A percentile compares a stretch with the other conserved stretches of the same genome.
These are phyloP conservation scores for Naganishia randhawae DNA, from an alignment of 768 basidiomycete genomes.

Conservation along the genomic window DNA sequence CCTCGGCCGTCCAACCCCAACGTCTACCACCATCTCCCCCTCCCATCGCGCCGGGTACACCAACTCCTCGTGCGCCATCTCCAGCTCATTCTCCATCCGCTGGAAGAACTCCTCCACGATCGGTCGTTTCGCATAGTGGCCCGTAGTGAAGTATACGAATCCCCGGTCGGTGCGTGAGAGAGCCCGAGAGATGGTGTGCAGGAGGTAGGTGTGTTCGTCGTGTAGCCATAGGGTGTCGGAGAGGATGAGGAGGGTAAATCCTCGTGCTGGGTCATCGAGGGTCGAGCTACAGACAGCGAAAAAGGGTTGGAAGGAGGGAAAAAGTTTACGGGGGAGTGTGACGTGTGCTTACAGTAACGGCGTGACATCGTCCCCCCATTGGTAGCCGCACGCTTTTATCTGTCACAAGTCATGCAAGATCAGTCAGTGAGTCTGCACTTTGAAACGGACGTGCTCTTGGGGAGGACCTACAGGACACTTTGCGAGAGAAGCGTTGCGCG, in stretches of 20 bases:
- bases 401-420: neutral
- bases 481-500: conserved; percentile 6
- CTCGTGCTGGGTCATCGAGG: neutral
- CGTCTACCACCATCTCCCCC: conserved; percentile 25
- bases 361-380: conserved; percentile 26
- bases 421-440: neutral
- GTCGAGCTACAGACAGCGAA: neutral
- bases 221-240: conserved; percentile 30
- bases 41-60: conserved; percentile 19
- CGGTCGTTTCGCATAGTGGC: conserved; percentile 28
- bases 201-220: conserved; percentile 28
- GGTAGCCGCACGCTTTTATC: conserved; percentile 5
- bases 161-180: conserved; percentile 11
- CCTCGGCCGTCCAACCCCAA: conserved; percentile 16
- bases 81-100: conserved; percentile 7
- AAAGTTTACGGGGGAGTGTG: neutral
- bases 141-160: conserved; percentile 20
- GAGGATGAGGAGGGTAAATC: conserved; percentile 25
- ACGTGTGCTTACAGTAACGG: conserved; percentile 26
- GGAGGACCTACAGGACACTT: conserved; percentile 22
- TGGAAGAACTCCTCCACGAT: conserved; percentile 23
- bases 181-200: conserved; percentile 9
- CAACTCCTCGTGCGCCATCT: conserved; percentile 24
- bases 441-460: neutral
- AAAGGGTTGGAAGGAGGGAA: neutral